Base-by-base conservation (phyloP, 1,139 yeast species). In the Nakaseomyces uthaithaninus region DNA sequence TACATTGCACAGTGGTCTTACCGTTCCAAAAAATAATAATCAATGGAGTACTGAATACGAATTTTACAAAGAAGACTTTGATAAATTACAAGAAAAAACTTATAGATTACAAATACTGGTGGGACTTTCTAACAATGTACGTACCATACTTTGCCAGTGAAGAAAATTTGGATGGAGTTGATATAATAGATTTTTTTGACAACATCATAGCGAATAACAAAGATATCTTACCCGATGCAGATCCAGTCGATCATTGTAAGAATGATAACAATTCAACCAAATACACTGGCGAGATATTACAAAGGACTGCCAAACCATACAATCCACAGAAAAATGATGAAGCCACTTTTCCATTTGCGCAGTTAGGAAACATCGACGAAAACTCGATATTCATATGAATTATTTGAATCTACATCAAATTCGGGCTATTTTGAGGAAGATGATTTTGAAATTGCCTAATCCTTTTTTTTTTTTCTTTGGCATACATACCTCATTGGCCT, bases 81-180 rank as follows among this genome's bases (percentile, higher is more conserved):
- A 54, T 59, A 9, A 45, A 50, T 30, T 56, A 43, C 42, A 53
- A 50, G 36, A 49, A 52, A 25, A 55, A 54, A 38, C 41, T 56
- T 9, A 48, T 59, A 15, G 58, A 58, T 12, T 55, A 60, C 5
- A 51, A 49, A 35, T 58, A 48, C 41, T 59, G 62, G 62, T 59
- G 63, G 62, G 53, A 55, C 34, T 51, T 54, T 28, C 27, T 57
- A 15, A 50, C 48, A 17, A 40, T 48, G 9, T 53, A 54, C 33
- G 30, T 57, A 10, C 59, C 61, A 9, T 33, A 42, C 17, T 48
- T 54, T 50, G 22, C 33, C 7, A 19, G 45, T 2, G 49, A 43
- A 9, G 33, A 42, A 7, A 47, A 51, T 36, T 44, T 53, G 17
- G 57, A 53, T n/a, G 35, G 47, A 1, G 28, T 54, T 12, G 58